phyloP scores from a whole-genome alignment of 306 rosid species.

The Malus domestica region DNA sequence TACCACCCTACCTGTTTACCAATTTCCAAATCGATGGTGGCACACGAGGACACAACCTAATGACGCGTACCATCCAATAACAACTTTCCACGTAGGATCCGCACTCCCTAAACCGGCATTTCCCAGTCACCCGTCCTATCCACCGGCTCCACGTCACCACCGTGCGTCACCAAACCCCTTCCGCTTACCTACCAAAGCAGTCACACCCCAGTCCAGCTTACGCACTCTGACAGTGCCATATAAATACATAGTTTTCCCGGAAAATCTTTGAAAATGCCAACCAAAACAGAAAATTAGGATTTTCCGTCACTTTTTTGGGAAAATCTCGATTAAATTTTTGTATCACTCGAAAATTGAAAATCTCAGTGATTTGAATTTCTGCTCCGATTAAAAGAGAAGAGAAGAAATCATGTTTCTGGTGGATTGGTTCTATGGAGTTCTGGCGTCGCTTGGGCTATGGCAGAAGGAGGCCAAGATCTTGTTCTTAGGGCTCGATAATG shows the following conservation, averaged over 20 bases:
- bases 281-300: neutral
- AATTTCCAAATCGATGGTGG: slow-evolving; percentile 7
- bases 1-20: neutral
- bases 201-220: slow-evolving; percentile 1
- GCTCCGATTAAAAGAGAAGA: neutral
- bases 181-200: slow-evolving; percentile 31
- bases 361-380: slow-evolving; percentile 1
- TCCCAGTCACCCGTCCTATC: slow-evolving; percentile 7
- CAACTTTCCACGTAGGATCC: slow-evolving; percentile 25
- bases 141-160: neutral
- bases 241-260: neutral
- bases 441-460: slow-evolving; percentile 68
- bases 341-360: neutral
- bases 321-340: neutral
- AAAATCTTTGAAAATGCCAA: neutral
- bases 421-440: slow-evolving; percentile 80
- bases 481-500: slow-evolving; percentile 78
- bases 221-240: neutral
- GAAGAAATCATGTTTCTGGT: slow-evolving; percentile 48
- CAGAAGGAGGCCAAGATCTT: slow-evolving; percentile 86
- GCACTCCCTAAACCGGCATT: slow-evolving; percentile 15
- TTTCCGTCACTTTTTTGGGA: neutral
- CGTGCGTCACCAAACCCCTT: neutral
- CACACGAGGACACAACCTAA: neutral
- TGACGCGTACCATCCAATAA: slow-evolving; percentile 67